A percentile compares a stretch with the other conserved stretches of the same genome.
Conservation (phyloP, 1,139 yeast genomes). For the Hyphopichia khmerensis region DNA sequence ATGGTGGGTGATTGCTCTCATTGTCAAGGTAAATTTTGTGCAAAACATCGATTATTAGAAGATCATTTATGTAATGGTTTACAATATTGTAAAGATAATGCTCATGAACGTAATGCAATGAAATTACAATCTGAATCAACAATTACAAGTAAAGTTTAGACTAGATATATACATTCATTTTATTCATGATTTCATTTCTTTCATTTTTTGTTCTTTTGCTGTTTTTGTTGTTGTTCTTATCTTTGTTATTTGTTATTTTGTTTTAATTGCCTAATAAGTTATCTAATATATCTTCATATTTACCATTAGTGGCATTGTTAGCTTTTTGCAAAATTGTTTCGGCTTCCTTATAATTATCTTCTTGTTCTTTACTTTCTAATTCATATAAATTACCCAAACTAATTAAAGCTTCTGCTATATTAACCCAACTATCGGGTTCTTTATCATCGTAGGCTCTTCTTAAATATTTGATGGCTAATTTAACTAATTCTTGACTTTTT, state of each 20-base stretch:
- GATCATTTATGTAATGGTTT: conserved; percentile 81
- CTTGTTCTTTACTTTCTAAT: conserved; percentile 65
- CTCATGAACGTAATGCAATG: conserved; percentile 51
- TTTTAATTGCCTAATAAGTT: conserved; percentile 26
- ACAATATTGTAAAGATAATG: conserved; percentile 75
- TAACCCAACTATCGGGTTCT: conserved; percentile 79
- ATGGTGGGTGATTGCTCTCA: conserved; percentile 88
- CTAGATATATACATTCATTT: not conserved
- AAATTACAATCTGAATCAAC: conserved; percentile 46
- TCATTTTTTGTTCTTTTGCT: conserved; percentile 1
- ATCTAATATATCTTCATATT: conserved; percentile 59
- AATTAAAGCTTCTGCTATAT: conserved; percentile 81
- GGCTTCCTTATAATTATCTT: conserved; percentile 62
- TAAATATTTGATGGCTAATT: conserved; percentile 58
- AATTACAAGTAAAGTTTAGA: conserved; percentile 30
- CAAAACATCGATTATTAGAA: conserved; percentile 83
- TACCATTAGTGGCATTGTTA: conserved; percentile 74
- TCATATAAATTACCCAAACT: conserved; percentile 73
- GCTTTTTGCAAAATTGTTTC: conserved; percentile 62
- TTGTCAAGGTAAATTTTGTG: conserved; percentile 85
- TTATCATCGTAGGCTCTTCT: conserved; percentile 63
- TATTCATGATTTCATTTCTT: not conserved
- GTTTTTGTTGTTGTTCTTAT: not conserved
- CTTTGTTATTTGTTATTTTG: not conserved
- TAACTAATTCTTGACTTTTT: conserved; percentile 49